These are phyloP conservation scores for Meyerozyma carpophila DNA, from an alignment of 1,139 yeast genomes.

Conservation along the genomic window DNA sequence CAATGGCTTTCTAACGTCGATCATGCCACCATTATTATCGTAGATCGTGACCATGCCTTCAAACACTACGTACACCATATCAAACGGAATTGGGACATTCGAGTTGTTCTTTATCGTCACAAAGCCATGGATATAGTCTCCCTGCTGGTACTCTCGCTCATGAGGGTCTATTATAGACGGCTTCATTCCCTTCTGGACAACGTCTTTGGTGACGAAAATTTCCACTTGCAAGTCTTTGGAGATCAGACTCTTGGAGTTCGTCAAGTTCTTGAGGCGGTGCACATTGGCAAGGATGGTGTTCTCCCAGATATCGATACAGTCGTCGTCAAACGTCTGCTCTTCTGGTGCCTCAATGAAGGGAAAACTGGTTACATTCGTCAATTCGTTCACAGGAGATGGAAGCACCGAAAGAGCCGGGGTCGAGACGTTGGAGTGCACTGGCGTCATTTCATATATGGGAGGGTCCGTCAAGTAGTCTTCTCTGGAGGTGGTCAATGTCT, in stretches of 20 bases:
- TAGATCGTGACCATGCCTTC: constrained; percentile 25
- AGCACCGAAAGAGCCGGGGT: constrained; percentile 6
- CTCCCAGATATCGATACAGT: constrained; percentile 35
- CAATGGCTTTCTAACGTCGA: constrained; percentile 23
- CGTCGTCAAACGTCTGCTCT: constrained; percentile 15
- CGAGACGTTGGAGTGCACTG: constrained; percentile 17
- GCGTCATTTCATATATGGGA: constrained; percentile 38
- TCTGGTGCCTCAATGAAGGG: neutral
- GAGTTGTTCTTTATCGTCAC: constrained; percentile 23
- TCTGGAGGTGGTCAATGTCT: constrained; percentile 31
- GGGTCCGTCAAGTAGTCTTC: constrained; percentile 41
- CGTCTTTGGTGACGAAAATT: constrained; percentile 34
- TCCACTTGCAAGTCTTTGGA: constrained; percentile 26
- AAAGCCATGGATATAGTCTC: constrained; percentile 31
- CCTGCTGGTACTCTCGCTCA: constrained; percentile 23
- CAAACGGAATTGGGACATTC: constrained; percentile 23
- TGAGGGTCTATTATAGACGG: constrained; percentile 22
- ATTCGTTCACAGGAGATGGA: constrained; percentile 8
- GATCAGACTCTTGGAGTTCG: constrained; percentile 20
- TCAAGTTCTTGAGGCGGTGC: constrained; percentile 33
- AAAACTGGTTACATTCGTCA: neutral
- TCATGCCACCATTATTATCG: constrained; percentile 23
- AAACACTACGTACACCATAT: constrained; percentile 31
- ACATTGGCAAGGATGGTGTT: constrained; percentile 41
- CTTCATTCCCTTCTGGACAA: constrained; percentile 37